Conservation (phyloP, 768 basidiomycete species). For the Lactarius quietus region DNA sequence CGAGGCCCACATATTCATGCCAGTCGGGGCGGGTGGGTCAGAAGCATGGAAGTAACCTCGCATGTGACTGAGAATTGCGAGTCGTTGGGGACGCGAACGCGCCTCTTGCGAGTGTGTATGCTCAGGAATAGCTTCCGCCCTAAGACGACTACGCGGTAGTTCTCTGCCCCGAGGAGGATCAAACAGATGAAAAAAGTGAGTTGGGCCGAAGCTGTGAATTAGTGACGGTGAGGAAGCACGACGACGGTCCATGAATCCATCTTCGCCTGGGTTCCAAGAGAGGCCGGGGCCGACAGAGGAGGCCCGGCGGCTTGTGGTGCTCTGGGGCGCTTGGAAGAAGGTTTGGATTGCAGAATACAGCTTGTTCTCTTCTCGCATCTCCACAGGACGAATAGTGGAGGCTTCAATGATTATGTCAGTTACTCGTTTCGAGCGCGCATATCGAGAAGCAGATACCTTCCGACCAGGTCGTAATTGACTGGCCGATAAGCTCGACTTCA, state of each 20-base stretch:
- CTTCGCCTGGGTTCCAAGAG: conserved; percentile 40
- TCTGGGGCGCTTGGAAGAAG: conserved; percentile 60
- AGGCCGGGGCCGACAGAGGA: conserved; percentile 52
- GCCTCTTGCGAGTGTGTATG: conserved; percentile 29
- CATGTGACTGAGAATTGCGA: conserved; percentile 27
- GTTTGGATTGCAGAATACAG: conserved; percentile 67
- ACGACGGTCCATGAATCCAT: conserved; percentile 37
- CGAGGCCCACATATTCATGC: background rate
- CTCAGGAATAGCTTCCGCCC: conserved; percentile 31
- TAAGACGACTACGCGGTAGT: conserved; percentile 27
- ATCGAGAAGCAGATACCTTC: conserved; percentile 56
- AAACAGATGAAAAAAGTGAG: background rate
- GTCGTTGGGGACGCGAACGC: conserved; percentile 29
- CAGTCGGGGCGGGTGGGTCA: background rate
- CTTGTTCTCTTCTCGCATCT: conserved; percentile 70
- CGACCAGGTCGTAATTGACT: conserved; percentile 69
- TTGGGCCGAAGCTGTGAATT: background rate
- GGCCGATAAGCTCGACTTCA: conserved; percentile 72
- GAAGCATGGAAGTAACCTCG: background rate
- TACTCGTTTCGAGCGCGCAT: conserved; percentile 33
- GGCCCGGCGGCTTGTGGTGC: conserved; percentile 43
- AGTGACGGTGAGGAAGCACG: conserved; percentile 25
- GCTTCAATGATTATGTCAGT: conserved; percentile 43
- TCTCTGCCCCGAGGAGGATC: conserved; percentile 18
- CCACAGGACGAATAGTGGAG: conserved; percentile 41